phyloP scores from a whole-genome alignment of 2,329 filamentous ascomycete genomes.

The Fusarium verticillioides region DNA sequence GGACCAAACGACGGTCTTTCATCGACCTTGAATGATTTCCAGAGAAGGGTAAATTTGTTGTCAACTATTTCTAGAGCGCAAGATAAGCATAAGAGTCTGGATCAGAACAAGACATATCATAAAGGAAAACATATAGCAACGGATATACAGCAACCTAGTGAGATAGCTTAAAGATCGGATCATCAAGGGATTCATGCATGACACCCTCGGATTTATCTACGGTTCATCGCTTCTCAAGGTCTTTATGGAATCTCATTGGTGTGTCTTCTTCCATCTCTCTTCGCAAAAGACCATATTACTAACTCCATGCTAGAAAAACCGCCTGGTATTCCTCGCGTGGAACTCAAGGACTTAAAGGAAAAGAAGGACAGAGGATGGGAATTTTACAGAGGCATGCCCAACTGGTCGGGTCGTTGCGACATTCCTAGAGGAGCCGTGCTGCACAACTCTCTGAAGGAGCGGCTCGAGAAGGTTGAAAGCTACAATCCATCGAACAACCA shows the following conservation, averaged over 20 bases:
- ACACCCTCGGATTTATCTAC: conserved; percentile 50
- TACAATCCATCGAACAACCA: neutral
- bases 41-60: too few species aligned
- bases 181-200: conserved; percentile 49
- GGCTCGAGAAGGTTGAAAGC: fast-evolving
- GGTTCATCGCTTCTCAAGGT: conserved; percentile 53
- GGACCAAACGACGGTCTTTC: too few species aligned
- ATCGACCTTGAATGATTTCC: too few species aligned
- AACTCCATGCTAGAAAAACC: neutral
- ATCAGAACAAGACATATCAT: too few species aligned
- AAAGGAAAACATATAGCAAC: too few species aligned
- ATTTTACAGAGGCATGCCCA: neutral
- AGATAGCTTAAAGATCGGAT: neutral
- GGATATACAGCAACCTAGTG: conserved; percentile 34
- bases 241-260: conserved; percentile 57
- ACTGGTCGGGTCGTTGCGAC: neutral
- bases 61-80: too few species aligned
- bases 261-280: neutral
- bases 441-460: neutral
- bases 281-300: fast-evolving
- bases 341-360: neutral
- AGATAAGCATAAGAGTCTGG: too few species aligned
- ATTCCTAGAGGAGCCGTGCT: neutral
- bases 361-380: neutral
- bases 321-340: neutral